Evolutionary conservation across 192 early-diverging fungal species (phyloP).

Genomic region (Coemansia sp.): DNA sequence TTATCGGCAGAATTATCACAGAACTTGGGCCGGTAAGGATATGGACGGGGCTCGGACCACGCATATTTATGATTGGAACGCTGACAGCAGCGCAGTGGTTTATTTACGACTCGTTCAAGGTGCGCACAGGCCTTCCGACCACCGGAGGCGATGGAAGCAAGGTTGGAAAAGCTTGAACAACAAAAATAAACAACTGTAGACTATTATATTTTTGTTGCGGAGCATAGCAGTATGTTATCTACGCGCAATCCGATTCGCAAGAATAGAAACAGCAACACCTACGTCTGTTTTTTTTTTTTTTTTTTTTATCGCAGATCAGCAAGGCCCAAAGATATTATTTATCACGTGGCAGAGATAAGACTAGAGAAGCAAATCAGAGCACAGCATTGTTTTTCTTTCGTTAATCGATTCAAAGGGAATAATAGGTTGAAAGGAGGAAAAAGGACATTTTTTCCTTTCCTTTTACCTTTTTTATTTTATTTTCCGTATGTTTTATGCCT

Average conservation of each 20-base stretch:
- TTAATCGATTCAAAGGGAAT: neutral
- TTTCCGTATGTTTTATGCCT: neutral
- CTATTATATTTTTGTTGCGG: too few species aligned
- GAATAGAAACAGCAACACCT: too few species aligned
- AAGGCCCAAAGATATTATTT: too few species aligned
- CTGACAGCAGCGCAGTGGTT: slow-evolving; percentile 77
- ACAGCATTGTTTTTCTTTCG: neutral
- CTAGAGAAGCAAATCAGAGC: neutral
- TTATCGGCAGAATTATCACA: slow-evolving; percentile 26
- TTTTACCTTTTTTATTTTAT: neutral
- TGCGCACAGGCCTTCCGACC: slow-evolving; percentile 59
- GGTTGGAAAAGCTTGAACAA: slow-evolving; percentile 11
- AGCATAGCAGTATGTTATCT: too few species aligned
- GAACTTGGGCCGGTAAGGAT: slow-evolving; percentile 60
- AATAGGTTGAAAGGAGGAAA: neutral
- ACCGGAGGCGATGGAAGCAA: slow-evolving; percentile 19
- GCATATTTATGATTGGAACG: slow-evolving; percentile 85
- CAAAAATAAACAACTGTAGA: neutral
- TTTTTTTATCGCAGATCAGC: too few species aligned
- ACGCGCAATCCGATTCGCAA: too few species aligned
- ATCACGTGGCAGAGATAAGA: neutral
- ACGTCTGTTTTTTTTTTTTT: too few species aligned
- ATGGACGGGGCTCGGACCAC: slow-evolving; percentile 73
- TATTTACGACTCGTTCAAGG: slow-evolving; percentile 77
- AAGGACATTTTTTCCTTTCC: neutral